Conservation (phyloP, 805 yeast genomes). For the Starmera caribaea region DNA sequence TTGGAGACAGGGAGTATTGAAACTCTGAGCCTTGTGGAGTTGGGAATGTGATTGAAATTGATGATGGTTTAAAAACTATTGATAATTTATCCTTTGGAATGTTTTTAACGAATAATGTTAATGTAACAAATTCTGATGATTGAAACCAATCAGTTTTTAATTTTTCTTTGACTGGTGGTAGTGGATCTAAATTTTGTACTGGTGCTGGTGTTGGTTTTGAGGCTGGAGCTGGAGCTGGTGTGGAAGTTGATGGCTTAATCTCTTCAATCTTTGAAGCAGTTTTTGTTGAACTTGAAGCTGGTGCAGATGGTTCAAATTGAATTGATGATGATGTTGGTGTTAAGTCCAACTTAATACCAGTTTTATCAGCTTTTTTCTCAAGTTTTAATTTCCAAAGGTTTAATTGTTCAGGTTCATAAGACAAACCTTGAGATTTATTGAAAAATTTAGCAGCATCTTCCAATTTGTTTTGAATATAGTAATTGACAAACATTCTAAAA, state of each 20-base stretch:
- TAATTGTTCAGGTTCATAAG: constrained; percentile 19
- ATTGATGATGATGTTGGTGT: constrained; percentile 1
- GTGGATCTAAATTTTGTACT: constrained; percentile 7
- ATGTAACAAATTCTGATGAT: constrained; percentile 39
- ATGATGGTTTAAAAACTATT: constrained; percentile 27
- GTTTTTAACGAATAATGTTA: constrained; percentile 64
- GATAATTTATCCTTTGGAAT: constrained; percentile 40
- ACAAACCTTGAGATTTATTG: constrained; percentile 27
- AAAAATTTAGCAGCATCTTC: constrained; percentile 31
- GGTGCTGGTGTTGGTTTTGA: constrained; percentile 8
- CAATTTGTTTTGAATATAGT: constrained; percentile 29
- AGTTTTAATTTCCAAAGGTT: constrained; percentile 13
- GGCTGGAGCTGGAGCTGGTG: constrained; percentile 11
- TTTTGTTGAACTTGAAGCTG: background rate
- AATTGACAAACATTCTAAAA: constrained; percentile 32
- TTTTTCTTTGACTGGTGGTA: constrained; percentile 18
- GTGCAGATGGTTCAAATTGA: background rate
- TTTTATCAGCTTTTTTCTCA: constrained; percentile 11
- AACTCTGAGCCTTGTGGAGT: constrained; percentile 44
- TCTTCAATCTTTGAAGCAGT: constrained; percentile 1
- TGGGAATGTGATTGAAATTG: constrained; percentile 37
- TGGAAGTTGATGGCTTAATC: background rate
- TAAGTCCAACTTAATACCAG: constrained; percentile 3
- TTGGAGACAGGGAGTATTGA: constrained; percentile 43
- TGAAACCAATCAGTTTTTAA: constrained; percentile 70